Base-by-base conservation (phyloP, 2,329 filamentous ascomycete genomes). In the Scedosporium minutisporum region DNA sequence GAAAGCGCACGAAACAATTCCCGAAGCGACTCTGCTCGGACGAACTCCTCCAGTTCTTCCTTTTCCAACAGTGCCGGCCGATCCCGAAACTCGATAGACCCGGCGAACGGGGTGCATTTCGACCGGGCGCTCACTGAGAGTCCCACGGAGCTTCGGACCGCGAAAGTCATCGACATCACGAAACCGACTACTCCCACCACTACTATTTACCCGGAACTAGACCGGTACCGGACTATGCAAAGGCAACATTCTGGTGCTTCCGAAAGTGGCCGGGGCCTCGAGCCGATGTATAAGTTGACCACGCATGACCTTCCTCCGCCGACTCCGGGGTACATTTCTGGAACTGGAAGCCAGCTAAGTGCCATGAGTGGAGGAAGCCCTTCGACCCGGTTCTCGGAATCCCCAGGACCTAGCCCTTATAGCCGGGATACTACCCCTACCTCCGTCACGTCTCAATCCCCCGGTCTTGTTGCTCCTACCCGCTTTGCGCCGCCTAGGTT, bases 391-490 rank as follows among this genome's bases (percentile, higher is more conserved):
- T 91, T 89, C 68, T 90, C 88, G 1, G 89, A 86, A 63, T 92
- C 89, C 0, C 85, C 85, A 1, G 83, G 84, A 1, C 85, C 87
- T 10, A 84, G 87, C 2, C 76, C 85, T 4, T 92, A 91, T 73
- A 92, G 89, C 70, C 82, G 89, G 65, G 88, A 89, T 64, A 91
- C 89, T 0, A 92, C 89, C 3, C 89, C 89, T 6, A 91, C 88
- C 4, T 92, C 89, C 9, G 86, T 89, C 65, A 88, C 87, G 6
- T 92, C 89, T 1, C 87, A 88, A 68, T 92, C 88, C 16, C 87
- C 89, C 3, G 82, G 84, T 3, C 72, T 87, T 4, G 74, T 84
- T 71, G 80, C 69, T 65, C 83, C 74, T 62, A 77, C 71, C 65
- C 78, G 74, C 65, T 78, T 70, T 67, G 79, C 72, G 27, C 74